A percentile compares a stretch with the other conserved stretches of the same genome.
Evolutionary conservation across 1,139 yeast species (phyloP).

Genomic region (Yamadazyma oceani): DNA sequence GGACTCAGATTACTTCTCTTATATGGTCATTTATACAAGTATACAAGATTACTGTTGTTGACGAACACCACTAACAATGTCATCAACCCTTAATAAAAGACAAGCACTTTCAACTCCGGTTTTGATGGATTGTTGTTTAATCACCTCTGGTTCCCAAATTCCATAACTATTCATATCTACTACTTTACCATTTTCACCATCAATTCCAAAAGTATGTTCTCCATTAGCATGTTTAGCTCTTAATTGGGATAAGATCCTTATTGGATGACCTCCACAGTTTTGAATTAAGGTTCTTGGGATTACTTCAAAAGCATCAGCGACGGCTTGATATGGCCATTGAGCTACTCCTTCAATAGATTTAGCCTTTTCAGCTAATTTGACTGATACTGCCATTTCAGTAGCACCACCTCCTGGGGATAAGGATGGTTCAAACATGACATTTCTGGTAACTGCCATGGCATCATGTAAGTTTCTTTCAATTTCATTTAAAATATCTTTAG

Average conservation of each 20-base stretch:
- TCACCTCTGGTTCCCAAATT: conserved; percentile 98
- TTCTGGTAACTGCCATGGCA: conserved; percentile 97
- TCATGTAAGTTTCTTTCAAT: conserved; percentile 96
- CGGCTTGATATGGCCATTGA: conserved; percentile 99
- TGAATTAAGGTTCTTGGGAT: conserved; percentile 94
- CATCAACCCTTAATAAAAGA: conserved; percentile 90
- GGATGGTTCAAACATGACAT: conserved; percentile 92
- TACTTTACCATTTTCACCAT: conserved; percentile 91
- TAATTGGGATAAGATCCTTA: conserved; percentile 81
- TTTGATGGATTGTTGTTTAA: conserved; percentile 93
- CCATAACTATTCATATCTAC: conserved; percentile 96
- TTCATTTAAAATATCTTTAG: conserved; percentile 94
- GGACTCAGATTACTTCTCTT: not conserved
- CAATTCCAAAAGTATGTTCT: conserved; percentile 80
- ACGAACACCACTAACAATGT: conserved; percentile 94
- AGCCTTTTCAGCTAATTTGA: conserved; percentile 84
- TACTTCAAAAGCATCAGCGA: conserved; percentile 92
- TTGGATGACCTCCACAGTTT: conserved; percentile 97
- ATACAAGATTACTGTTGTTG: conserved; percentile 24
- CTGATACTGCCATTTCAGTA: conserved; percentile 97
- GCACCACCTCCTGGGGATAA: conserved; percentile 99
- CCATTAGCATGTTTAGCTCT: conserved; percentile 98
- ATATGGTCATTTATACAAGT: not conserved
- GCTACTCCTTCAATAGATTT: conserved; percentile 91
- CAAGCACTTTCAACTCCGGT: conserved; percentile 98